Percentiles rank a stretch among this genome's conserved stretches.
Conservation (phyloP, 495 filamentous ascomycete genomes). For the Physcia stellaris region DNA sequence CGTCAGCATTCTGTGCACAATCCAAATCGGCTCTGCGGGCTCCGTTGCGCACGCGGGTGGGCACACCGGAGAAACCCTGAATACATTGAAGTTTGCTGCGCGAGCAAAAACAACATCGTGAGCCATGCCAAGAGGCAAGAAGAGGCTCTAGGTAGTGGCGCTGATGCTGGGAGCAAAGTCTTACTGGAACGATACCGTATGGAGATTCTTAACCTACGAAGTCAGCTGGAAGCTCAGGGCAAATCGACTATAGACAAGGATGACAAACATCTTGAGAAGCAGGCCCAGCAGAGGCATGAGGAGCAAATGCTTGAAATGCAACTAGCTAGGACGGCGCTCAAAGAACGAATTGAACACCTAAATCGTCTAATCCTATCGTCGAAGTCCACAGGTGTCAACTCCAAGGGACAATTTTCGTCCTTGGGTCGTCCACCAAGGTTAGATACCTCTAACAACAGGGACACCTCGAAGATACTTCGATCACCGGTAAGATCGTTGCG, state of each 20-base stretch:
- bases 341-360: constrained; percentile 94
- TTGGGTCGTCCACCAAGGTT: constrained; percentile 56
- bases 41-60: constrained; percentile 45
- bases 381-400: constrained; percentile 88
- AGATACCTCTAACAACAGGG: constrained; percentile 33
- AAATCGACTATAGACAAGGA: constrained; percentile 57
- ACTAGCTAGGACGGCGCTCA: constrained; percentile 83
- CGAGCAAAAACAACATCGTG: constrained; percentile 95
- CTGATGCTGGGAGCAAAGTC: constrained; percentile 53
- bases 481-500: constrained; percentile 41
- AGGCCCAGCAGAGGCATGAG: constrained; percentile 74
- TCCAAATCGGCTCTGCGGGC: constrained; percentile 60
- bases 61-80: constrained; percentile 78
- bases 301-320: constrained; percentile 99
- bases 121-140: constrained; percentile 94
- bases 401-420: constrained; percentile 52
- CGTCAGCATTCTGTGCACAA: constrained; percentile 92
- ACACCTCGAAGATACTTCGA: constrained; percentile 17
- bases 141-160: constrained; percentile 59
- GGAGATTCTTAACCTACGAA: constrained; percentile 75
- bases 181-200: constrained; percentile 86
- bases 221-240: constrained; percentile 66
- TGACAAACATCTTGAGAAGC: constrained; percentile 57
- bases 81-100: constrained; percentile 93
- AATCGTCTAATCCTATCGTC: constrained; percentile 92